Base-by-base conservation (phyloP, 2,329 filamentous ascomycete species). In the Stagonosporopsis tanaceti region DNA sequence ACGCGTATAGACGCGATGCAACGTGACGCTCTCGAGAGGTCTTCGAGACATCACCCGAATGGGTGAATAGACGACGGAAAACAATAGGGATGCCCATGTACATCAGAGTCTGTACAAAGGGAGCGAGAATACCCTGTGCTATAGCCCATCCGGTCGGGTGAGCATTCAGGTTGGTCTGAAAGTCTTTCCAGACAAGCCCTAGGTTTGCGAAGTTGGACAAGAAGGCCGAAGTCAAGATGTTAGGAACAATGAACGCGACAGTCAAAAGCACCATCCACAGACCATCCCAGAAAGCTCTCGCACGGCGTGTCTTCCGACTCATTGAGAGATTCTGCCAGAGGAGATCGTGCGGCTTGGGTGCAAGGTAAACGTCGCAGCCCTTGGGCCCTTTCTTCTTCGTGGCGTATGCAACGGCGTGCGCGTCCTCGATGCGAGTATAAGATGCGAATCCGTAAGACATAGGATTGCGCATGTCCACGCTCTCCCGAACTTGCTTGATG, bases 281-380 rank as follows among this genome's bases (percentile, higher is more conserved):
- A 53, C 90, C 90, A 77, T 95, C 96, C 70, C 91, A 84, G 64
- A 94, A 85, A 40, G 88, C 84, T 66, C 89, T 89, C 77, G 88
- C 89, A 60, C 84, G 84, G 47, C 93, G 87, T 1, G 87, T 85
- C 22, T 84, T 80, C 45, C 87, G 88, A 12, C 82, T 86, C 63
- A 98, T 82, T 2, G 87, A 86, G 79, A 98, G 86, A 69, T 99
- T 98, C 72, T 92, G 89, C 95, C 95, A 99, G 52, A 98, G 95
- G 37, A 99, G 85, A 75, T 98, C 94, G 73, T 91, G 92, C 0
- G 95, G 94, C 59, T 89, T 87, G 1, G 95, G 93, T 1, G 95
- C 94, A 17, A 98, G 83, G 11, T 81, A 83, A 50, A 98, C 86
- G 0, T 85, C 89, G 1, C 92, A 87, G 3, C 92, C 91, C 27